Conservation (phyloP, 2,329 filamentous ascomycete genomes). For the Pseudogymnoascus sp. region DNA sequence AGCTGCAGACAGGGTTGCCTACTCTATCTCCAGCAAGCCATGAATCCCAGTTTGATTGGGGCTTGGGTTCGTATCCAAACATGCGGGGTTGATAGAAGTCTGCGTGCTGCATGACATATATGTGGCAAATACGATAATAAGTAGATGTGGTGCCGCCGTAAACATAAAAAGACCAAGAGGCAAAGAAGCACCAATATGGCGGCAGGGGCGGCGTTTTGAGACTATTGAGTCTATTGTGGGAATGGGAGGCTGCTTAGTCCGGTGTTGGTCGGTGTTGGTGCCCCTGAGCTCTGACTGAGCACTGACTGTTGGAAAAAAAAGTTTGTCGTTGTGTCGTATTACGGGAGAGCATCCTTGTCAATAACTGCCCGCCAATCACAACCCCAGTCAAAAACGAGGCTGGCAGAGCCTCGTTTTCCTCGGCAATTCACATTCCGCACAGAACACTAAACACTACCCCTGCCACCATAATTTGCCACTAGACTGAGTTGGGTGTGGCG, state of each 20-base stretch:
- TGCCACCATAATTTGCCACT: not conserved
- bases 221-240: not conserved
- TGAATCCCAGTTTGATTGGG: not conserved
- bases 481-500: not conserved
- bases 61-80: not conserved
- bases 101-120: not conserved
- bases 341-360: not conserved
- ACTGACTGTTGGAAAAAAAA: not conserved
- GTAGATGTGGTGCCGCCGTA: not conserved
- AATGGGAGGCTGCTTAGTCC: not conserved
- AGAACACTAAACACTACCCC: not conserved
- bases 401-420: conserved; percentile 2
- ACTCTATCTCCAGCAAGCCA: not conserved
- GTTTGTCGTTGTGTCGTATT: not conserved
- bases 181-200: not conserved
- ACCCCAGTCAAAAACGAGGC: not conserved
- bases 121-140: not conserved
- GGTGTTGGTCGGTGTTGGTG: not conserved
- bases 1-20: not conserved
- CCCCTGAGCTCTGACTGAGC: not conserved
- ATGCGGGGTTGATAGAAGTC: not conserved
- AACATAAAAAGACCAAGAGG: not conserved
- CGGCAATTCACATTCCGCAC: not conserved
- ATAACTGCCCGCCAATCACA: not conserved
- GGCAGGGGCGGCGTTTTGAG: no score